Evolutionary conservation across 805 yeast genomes (phyloP).

Genomic region (Kodamaea kakaduensis): DNA sequence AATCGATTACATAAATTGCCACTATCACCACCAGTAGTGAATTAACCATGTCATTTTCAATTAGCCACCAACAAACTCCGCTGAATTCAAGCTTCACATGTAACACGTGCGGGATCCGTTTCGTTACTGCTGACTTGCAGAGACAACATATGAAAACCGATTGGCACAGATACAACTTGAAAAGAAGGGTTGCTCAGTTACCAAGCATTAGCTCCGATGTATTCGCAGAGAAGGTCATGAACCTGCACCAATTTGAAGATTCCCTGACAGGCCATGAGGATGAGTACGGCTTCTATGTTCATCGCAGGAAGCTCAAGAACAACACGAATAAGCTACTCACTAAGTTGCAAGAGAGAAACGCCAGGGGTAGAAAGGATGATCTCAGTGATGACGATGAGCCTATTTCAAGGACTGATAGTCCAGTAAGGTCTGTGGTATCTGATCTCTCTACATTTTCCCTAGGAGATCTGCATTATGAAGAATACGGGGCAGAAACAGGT

Average conservation of each 20-base stretch:
- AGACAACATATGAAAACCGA: conserved; percentile 94
- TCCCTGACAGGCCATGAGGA: conserved; percentile 37
- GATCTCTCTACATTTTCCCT: conserved; percentile 54
- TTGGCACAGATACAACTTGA: conserved; percentile 96
- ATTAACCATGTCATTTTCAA: conserved; percentile 9
- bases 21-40: not conserved
- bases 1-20: conserved; percentile 1
- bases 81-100: conserved; percentile 52
- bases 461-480: conserved; percentile 34
- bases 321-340: conserved; percentile 30
- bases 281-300: conserved; percentile 51
- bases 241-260: conserved; percentile 14
- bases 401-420: conserved; percentile 40
- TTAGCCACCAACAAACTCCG: conserved; percentile 28
- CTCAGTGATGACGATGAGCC: conserved; percentile 13
- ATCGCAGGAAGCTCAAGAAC: conserved; percentile 20
- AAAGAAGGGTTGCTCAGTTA: conserved; percentile 78
- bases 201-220: conserved; percentile 43
- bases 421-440: conserved; percentile 53
- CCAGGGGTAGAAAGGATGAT: conserved; percentile 33
- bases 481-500: conserved; percentile 41
- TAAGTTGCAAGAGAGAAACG: conserved; percentile 23
- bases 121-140: conserved; percentile 79
- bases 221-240: conserved; percentile 62
- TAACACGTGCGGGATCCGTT: conserved; percentile 81